phyloP scores from a whole-genome alignment of 345 rosid species.

The Linum tenue region DNA sequence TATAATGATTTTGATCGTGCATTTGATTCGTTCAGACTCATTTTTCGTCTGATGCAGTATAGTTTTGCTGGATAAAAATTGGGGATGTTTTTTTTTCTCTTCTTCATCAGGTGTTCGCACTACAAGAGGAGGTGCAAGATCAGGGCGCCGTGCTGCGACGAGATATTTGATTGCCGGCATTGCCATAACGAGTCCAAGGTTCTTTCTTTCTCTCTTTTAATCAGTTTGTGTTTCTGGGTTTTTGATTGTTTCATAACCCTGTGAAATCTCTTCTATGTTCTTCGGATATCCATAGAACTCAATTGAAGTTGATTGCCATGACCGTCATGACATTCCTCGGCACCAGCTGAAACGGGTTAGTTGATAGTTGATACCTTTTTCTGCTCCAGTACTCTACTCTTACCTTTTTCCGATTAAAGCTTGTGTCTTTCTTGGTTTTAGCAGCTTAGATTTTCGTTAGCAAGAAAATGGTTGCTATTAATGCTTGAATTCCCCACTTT shows the following conservation, averaged over 20 bases:
- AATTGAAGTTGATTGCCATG: conserved; percentile 36
- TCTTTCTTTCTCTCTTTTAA: neutral
- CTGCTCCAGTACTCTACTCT: too few relatives aligned
- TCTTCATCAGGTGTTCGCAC: conserved; percentile 53
- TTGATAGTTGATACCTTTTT: neutral
- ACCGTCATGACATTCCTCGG: conserved; percentile 70
- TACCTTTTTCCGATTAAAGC: conserved; percentile 5
- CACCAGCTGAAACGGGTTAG: conserved; percentile 63
- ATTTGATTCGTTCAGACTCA: too few relatives aligned
- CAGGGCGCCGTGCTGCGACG: conserved; percentile 77
- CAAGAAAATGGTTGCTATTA: neutral
- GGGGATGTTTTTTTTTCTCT: too few relatives aligned
- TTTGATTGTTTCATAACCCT: neutral
- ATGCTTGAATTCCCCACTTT: neutral
- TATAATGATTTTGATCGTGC: too few relatives aligned
- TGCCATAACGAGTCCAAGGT: conserved; percentile 91
- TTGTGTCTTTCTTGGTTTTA: conserved; percentile 1
- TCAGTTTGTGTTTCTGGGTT: neutral
- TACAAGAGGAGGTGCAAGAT: conserved; percentile 79
- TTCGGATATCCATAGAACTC: conserved; percentile 37
- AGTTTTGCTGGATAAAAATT: too few relatives aligned
- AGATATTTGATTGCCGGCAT: conserved; percentile 76
- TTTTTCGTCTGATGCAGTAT: too few relatives aligned
- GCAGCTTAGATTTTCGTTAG: neutral
- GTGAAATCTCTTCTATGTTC: neutral